Base-by-base conservation (phyloP, 2,329 filamentous ascomycete species). In the Fusarium sp. region DNA sequence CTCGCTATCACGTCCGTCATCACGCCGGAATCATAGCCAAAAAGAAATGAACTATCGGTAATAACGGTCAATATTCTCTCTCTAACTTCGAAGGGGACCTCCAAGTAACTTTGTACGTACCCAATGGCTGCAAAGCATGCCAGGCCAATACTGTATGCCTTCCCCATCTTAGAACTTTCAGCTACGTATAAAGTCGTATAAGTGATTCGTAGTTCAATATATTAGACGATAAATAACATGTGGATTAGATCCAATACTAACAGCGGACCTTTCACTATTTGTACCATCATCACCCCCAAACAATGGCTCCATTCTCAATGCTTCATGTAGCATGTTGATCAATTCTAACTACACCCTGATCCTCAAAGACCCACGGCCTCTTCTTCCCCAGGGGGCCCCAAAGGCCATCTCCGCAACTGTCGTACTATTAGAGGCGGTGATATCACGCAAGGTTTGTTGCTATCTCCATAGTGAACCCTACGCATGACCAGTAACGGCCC, bases 1-100 rank as follows among this genome's bases (percentile, higher is more conserved):
- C 85, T 87, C n/a, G 85, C 85, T 50, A 89, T 89, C 42, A 89
- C 87, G 79, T 88, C 84, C 15, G 83, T 84, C 76, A 78, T 78
- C 8, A 78, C 76, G n/a, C 76, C 76, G 4, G 69, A 72, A 22
- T 78, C 76, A 74, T 87, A 86, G 28, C 86, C 85, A 63, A 87
- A 85, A 22, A 86, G 80, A 63, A 86, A 85, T 39, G 81, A 84
- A 35, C 83, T 77, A 4, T 50, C 58, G 54, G 32, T 65, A 39
- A 28, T 14, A 17, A 3, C 3, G 20, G 28, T 77, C 15, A 70
- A 39, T 35, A 59, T 42, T 15, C 15, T 13, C 32, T 11, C 8
- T 26, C 10, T 7, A 24, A 15, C 22, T 26, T 54, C 18, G 8
- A 14, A 41, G 11, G 20, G 6, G 57, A 11, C 24, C 41, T 68